Conservation (phyloP, 1,284 basidiomycete species). For the Apiotrichum domesticum region DNA sequence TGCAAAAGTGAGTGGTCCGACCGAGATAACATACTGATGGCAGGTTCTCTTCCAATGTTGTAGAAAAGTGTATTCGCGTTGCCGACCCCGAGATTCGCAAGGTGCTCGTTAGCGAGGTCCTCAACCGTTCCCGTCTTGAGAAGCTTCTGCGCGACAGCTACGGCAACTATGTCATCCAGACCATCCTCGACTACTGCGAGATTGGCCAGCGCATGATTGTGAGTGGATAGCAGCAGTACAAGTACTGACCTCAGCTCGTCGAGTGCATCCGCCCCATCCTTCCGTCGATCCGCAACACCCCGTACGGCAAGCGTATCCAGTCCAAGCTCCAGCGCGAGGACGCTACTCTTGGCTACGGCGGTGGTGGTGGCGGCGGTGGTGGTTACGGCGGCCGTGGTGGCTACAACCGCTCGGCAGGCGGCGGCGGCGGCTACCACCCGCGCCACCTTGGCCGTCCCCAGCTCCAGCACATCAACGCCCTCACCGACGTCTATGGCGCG, state of each 20-base stretch:
- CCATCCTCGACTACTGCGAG: conserved; percentile 91
- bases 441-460: conserved; percentile 45
- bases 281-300: conserved; percentile 91
- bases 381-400: conserved; percentile 35
- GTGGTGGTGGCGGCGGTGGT: conserved; percentile 43
- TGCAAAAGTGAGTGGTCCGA: conserved; percentile 98
- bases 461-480: conserved; percentile 47
- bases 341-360: conserved; percentile 54
- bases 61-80: conserved; percentile 82
- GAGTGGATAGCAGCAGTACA: conserved; percentile 16
- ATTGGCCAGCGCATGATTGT: conserved; percentile 66
- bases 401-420: conserved; percentile 13
- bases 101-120: conserved; percentile 88
- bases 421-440: conserved; percentile 31
- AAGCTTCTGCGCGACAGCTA: conserved; percentile 91
- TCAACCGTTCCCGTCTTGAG: conserved; percentile 90
- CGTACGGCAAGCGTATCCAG: conserved; percentile 95
- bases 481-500: conserved; percentile 47
- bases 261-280: conserved; percentile 95
- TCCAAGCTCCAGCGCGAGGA: conserved; percentile 93
- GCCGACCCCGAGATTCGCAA: conserved; percentile 92
- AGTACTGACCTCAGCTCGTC: conserved; percentile 55
- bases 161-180: conserved; percentile 92
- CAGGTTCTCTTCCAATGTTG: conserved; percentile 40
- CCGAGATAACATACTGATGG: background rate